Conservation (phyloP, 2,329 filamentous ascomycete species). For the Epichloe typhina region DNA sequence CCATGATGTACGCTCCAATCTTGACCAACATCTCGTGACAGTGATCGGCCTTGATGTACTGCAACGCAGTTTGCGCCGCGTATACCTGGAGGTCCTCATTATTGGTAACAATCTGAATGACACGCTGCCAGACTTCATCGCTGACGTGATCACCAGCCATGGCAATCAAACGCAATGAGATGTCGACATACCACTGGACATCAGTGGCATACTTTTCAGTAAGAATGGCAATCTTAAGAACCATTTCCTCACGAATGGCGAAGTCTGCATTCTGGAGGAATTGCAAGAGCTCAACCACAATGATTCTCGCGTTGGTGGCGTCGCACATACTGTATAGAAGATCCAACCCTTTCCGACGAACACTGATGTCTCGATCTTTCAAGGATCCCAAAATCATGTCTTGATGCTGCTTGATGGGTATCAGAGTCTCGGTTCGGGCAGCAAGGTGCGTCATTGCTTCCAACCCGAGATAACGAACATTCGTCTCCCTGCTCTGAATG, state of each 20-base stretch:
- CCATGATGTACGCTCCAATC: slow-evolving; percentile 90
- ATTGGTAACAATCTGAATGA: slow-evolving; percentile 98
- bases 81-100: slow-evolving; percentile 98
- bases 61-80: slow-evolving; percentile 81
- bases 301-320: slow-evolving; percentile 79
- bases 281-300: slow-evolving; percentile 84
- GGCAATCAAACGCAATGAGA: slow-evolving; percentile 83
- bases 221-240: slow-evolving; percentile 93
- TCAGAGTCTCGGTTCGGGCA: slow-evolving; percentile 81
- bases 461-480: slow-evolving; percentile 87
- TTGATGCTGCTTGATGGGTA: slow-evolving; percentile 96
- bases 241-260: slow-evolving; percentile 97
- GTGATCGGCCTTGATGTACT: slow-evolving; percentile 83
- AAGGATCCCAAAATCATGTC: slow-evolving; percentile 89
- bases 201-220: slow-evolving; percentile 98
- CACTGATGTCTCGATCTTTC: slow-evolving; percentile 92
- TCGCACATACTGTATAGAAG: slow-evolving; percentile 99
- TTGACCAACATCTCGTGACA: slow-evolving; percentile 97
- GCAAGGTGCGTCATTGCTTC: slow-evolving; percentile 98
- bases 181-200: slow-evolving; percentile 98
- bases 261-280: slow-evolving; percentile 96
- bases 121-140: slow-evolving; percentile 97
- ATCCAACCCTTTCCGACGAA: slow-evolving; percentile 88
- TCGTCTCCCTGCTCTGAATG: slow-evolving; percentile 92
- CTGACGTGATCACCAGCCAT: slow-evolving; percentile 98